Conservation (phyloP, 2,329 filamentous ascomycete species). For the Alternaria novae-zelandiae region DNA sequence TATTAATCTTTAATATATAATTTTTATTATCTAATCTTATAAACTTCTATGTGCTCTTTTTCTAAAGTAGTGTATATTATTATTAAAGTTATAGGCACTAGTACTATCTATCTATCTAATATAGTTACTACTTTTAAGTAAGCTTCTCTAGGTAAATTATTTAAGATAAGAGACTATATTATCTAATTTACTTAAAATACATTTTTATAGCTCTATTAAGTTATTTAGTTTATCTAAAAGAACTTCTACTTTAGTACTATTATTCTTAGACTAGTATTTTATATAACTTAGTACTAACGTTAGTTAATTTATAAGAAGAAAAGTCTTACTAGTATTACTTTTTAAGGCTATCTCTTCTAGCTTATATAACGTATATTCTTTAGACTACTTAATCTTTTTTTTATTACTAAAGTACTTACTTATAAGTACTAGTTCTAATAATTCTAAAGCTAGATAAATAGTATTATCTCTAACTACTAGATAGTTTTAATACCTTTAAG, state of each 20-base stretch:
- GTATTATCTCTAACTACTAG: neutral
- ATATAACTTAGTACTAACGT: neutral
- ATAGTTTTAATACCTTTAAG: neutral
- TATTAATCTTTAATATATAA: neutral
- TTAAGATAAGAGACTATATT: neutral
- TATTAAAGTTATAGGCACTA: neutral
- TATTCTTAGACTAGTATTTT: neutral
- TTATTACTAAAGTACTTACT: neutral
- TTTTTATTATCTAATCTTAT: neutral
- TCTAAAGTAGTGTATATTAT: neutral
- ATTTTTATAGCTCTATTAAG: neutral
- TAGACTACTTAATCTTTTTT: neutral
- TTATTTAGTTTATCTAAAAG: conserved; percentile 1
- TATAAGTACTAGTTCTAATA: neutral
- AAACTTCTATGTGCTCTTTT: neutral
- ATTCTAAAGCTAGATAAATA: neutral
- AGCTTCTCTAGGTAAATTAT: neutral
- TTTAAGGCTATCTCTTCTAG: neutral
- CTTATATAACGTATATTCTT: neutral
- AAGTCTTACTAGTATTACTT: neutral
- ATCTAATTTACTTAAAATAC: neutral
- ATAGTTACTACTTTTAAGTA: neutral
- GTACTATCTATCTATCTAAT: neutral
- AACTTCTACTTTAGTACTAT: neutral
- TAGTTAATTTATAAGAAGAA: neutral